A percentile compares a stretch with the other conserved stretches of the same genome.
phyloP scores from a whole-genome alignment of 805 yeast genomes.

The Wickerhamiella vanderwaltii region DNA sequence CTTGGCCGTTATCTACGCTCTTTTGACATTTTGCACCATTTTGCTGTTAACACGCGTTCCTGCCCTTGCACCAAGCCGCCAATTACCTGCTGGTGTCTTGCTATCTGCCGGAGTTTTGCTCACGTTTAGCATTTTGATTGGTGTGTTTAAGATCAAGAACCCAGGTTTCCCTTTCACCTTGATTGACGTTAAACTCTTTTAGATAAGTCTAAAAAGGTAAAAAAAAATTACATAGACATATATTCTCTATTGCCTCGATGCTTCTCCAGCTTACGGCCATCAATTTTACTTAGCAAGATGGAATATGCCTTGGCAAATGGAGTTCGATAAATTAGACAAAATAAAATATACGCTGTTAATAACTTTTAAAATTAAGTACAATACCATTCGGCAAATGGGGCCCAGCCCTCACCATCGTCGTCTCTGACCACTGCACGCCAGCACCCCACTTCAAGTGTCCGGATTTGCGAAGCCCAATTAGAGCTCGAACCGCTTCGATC shows the following conservation, averaged over 20 bases:
- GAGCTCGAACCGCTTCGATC: constrained; percentile 12
- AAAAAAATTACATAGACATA: background rate
- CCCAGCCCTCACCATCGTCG: constrained; percentile 69
- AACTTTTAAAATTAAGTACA: too few species aligned
- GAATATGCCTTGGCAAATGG: too few species aligned
- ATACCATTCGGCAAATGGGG: constrained; percentile 82
- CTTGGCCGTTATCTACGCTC: constrained; percentile 46
- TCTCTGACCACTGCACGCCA: constrained; percentile 78
- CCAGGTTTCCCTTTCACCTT: constrained; percentile 66
- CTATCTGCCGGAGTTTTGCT: constrained; percentile 39
- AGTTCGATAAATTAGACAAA: too few species aligned
- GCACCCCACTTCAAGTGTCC: constrained; percentile 58
- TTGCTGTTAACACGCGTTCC: constrained; percentile 49
- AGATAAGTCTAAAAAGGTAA: background rate
- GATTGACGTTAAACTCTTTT: constrained; percentile 23
- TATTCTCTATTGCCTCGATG: background rate
- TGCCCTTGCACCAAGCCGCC: constrained; percentile 33
- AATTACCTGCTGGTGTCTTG: constrained; percentile 37
- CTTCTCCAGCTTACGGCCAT: too few species aligned
- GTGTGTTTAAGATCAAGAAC: constrained; percentile 58
- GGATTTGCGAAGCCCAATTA: constrained; percentile 45
- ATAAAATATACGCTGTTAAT: too few species aligned
- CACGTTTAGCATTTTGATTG: constrained; percentile 50
- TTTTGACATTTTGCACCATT: constrained; percentile 48
- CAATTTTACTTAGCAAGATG: too few species aligned